Conservation (phyloP, 139 green algal species). For the Coelastrella sp. region DNA sequence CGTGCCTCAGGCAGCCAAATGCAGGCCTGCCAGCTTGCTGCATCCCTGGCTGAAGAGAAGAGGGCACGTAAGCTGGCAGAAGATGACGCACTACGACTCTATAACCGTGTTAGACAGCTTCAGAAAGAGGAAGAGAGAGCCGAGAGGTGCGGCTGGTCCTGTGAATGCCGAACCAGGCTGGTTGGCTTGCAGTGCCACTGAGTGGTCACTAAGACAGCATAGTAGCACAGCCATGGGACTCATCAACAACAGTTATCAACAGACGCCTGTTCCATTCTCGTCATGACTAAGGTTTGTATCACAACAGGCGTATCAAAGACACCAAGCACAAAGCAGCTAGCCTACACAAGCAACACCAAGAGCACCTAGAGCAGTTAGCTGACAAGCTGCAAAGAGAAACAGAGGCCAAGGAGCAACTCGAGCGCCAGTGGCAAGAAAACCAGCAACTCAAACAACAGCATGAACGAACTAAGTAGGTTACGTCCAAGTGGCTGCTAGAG, state of each 20-base stretch:
- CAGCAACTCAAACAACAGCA: constrained; percentile 63
- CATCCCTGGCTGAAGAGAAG: constrained; percentile 50
- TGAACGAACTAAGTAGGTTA: constrained; percentile 55
- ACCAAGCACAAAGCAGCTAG: constrained; percentile 67
- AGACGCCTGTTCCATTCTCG: no score
- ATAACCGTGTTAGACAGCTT: constrained; percentile 79
- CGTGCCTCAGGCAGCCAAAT: neutral
- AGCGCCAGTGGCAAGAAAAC: constrained; percentile 65
- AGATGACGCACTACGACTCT: constrained; percentile 74
- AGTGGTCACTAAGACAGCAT: no score
- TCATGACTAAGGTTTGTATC: no score
- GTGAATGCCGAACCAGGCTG: no score
- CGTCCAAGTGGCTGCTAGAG: no score
- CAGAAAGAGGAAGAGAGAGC: constrained; percentile 77
- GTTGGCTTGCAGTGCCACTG: no score
- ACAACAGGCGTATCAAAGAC: constrained; percentile 73
- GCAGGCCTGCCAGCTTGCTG: constrained; percentile 2
- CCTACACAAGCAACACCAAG: constrained; percentile 47
- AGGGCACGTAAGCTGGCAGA: constrained; percentile 62
- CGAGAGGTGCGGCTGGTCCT: neutral
- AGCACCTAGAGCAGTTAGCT: constrained; percentile 63
- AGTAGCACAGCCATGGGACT: no score
- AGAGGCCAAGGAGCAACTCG: constrained; percentile 61
- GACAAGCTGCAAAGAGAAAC: constrained; percentile 65
- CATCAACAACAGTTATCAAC: no score